phyloP scores from a whole-genome alignment of 2,329 filamentous ascomycete genomes.

The Pseudogymnoascus destructans region DNA sequence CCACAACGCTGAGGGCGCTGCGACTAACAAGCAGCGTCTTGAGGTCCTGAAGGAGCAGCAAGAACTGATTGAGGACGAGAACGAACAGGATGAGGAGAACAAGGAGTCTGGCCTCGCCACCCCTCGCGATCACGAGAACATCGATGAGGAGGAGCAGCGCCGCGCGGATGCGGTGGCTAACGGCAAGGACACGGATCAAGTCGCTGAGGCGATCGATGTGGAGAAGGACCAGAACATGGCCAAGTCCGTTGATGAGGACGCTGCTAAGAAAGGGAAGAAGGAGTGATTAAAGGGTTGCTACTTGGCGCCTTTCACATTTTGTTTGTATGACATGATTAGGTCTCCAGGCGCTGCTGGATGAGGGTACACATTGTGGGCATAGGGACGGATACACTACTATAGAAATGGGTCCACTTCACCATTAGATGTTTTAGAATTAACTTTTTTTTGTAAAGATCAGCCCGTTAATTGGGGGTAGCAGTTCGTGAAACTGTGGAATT shows the following conservation, averaged over 20 bases:
- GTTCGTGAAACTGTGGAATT: not conserved
- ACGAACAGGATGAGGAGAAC: conserved; percentile 75
- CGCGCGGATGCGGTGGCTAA: conserved; percentile 37
- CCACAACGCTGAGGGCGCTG: conserved; percentile 88
- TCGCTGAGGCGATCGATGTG: conserved; percentile 41
- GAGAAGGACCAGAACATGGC: conserved; percentile 34
- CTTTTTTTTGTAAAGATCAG: not conserved
- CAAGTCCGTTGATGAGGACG: conserved; percentile 24
- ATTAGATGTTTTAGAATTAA: not conserved
- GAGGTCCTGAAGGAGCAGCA: conserved; percentile 98
- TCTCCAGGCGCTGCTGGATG: conserved; percentile 5
- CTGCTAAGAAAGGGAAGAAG: conserved; percentile 28
- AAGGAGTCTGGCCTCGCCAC: conserved; percentile 60
- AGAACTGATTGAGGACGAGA: conserved; percentile 94
- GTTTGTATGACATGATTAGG: conserved; percentile 5
- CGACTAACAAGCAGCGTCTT: conserved; percentile 96
- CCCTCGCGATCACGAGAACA: conserved; percentile 77
- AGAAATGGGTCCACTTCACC: conserved; percentile 4
- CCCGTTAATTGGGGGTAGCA: not conserved
- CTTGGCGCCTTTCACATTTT: not conserved
- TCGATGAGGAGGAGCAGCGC: conserved; percentile 84
- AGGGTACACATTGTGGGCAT: not conserved
- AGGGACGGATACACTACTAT: conserved; percentile 1
- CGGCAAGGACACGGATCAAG: conserved; percentile 33
- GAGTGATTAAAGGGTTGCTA: conserved; percentile 19